Base-by-base conservation (phyloP, 2,329 filamentous ascomycete species). In the Grosmannia huntii region DNA sequence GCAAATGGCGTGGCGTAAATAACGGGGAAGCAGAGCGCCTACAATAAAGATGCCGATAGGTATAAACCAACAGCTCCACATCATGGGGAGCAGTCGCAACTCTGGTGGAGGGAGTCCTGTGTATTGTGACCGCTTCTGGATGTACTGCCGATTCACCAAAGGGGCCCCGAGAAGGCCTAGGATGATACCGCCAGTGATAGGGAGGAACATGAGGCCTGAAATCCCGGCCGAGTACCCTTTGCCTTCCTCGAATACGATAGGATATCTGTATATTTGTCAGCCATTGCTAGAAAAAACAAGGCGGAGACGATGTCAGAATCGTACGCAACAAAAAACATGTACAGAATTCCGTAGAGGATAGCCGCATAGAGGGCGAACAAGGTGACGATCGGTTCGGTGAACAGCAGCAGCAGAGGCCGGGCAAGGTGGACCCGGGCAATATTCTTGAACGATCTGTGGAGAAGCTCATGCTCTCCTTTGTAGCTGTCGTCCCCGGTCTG, bases 361-460 rank as follows among this genome's bases (percentile, higher is more conserved):
- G 78, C 77, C 57, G 79, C 73, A 59, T 81, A 81, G 0, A 10
- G 66, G 64, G 3, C 66, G 60, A 25, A 61, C 57, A 7, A 63
- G 60, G 31, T 65, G 55, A 91, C 86, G 54, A 92, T 86, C 54
- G 85, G 84, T 66, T 92, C 88, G 48, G 79, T 83, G 57, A 81
- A 55, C 50, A 86, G 74, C 87, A 91, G 90, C 19, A 74, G 76
- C 4, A 90, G 68, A 0, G 88, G 87, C 0, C 88, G 74, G 1
- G 83, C 84, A 33, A 91, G 72, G 0, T 89, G 84, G 21, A 86
- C 80, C 1, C 79, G 82, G n/a, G 84, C 68, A 57, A 88, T 76
- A 62, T 86, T 79, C 44, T 72, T 75, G 50, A 80, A 58, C 58
- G 83, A 70, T 28, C 78, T 76, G 57, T 77, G 73, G 65, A 87